A percentile compares a stretch with the other conserved stretches of the same genome.
These are phyloP conservation scores for Fusarium sp. DNA, from an alignment of 2,329 filamentous ascomycete genomes.

Conservation along the genomic window DNA sequence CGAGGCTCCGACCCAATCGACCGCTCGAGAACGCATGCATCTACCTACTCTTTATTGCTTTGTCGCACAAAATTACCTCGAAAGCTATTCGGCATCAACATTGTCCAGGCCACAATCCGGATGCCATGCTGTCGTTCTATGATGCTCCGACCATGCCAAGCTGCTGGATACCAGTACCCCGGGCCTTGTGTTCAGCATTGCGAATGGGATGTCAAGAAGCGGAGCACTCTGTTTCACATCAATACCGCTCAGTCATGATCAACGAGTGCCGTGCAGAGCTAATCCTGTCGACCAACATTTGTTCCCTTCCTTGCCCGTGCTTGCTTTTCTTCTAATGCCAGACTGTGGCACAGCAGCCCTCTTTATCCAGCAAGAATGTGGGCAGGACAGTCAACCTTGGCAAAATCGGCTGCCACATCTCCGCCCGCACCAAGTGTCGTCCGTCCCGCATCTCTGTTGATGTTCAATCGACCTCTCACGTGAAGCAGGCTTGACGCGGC, in stretches of 20 bases:
- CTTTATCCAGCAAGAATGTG: constrained; percentile 4
- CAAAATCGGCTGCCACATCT: not conserved
- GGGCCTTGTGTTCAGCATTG: not conserved
- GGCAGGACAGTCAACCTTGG: not conserved
- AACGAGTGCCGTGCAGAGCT: not conserved
- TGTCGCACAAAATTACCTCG: not conserved
- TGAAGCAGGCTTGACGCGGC: constrained; percentile 42
- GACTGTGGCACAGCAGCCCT: not conserved
- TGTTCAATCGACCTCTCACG: constrained; percentile 31
- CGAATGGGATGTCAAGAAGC: not conserved
- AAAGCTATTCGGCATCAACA: not conserved
- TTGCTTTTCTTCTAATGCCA: not conserved
- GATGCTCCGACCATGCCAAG: not conserved
- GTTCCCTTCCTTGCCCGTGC: not conserved
- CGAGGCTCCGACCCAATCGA: not conserved
- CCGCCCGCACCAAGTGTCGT: not conserved
- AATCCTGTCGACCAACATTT: not conserved
- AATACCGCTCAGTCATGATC: not conserved
- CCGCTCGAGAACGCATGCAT: not conserved
- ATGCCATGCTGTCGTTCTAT: not conserved
- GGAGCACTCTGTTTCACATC: not conserved
- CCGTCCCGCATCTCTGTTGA: constrained; percentile 7
- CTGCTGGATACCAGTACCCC: not conserved
- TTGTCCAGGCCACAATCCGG: not conserved
- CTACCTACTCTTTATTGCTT: not conserved